Conservation (phyloP, 169 alveolate species). For the Cystoisospora suis region DNA sequence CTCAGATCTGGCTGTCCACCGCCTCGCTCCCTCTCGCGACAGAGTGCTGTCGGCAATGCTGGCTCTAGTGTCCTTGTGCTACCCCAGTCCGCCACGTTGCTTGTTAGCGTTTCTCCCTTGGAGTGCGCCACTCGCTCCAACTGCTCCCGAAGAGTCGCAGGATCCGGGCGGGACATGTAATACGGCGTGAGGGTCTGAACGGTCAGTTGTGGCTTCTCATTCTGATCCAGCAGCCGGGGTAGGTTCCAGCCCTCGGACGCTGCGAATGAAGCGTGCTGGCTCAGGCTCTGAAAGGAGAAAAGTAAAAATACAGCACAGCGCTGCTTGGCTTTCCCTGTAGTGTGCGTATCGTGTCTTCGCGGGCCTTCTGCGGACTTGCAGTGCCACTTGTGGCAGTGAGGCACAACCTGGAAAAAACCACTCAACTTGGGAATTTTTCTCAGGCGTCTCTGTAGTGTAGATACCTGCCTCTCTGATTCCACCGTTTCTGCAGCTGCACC, state of each 20-base stretch:
- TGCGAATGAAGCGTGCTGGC: constrained; percentile 45
- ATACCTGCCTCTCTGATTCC: background rate
- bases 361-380: background rate
- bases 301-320: background rate
- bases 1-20: no score
- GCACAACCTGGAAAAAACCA: background rate
- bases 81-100: background rate
- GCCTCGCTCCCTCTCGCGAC: background rate
- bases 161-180: background rate
- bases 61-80: background rate
- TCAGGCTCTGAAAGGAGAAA: background rate
- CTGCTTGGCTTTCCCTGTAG: background rate
- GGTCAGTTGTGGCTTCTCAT: background rate
- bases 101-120: background rate
- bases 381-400: background rate
- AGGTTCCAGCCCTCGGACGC: constrained; percentile 15
- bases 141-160: background rate
- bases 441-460: background rate
- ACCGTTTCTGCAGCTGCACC: background rate
- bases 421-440: background rate
- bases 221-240: constrained; percentile 25
- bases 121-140: background rate
- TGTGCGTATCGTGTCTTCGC: background rate
- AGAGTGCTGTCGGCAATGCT: background rate
- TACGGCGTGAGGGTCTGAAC: constrained; percentile 44